Evolutionary conservation across 2,329 filamentous ascomycete species (phyloP).

Genomic region (Penicillium sp.): DNA sequence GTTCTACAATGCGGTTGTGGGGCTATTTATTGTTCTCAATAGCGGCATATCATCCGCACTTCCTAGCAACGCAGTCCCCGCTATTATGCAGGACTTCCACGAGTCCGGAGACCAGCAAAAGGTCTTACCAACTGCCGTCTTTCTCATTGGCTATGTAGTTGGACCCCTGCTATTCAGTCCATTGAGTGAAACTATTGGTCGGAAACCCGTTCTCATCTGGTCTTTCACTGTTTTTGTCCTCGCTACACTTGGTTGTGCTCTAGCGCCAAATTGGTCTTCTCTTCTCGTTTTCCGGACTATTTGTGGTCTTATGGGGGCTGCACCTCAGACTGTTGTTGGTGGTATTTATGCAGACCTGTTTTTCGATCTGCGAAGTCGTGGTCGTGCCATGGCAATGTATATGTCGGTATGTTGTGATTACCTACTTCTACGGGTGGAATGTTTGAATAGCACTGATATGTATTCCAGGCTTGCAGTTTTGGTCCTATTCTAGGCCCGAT

Average conservation of each 20-base stretch:
- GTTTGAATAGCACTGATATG: not conserved
- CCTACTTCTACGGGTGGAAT: not conserved
- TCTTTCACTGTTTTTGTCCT: slow-evolving; percentile 49
- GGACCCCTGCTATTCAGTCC: slow-evolving; percentile 46
- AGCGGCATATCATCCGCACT: slow-evolving; percentile 41
- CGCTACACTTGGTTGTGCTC: slow-evolving; percentile 44
- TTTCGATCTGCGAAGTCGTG: slow-evolving; percentile 38
- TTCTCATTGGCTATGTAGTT: slow-evolving; percentile 41
- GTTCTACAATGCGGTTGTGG: slow-evolving; percentile 29
- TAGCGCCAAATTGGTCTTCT: slow-evolving; percentile 44
- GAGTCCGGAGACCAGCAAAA: slow-evolving; percentile 31
- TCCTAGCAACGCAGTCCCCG: slow-evolving; percentile 41
- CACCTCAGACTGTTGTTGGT: slow-evolving; percentile 46
- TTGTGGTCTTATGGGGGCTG: slow-evolving; percentile 42
- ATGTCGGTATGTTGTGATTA: slow-evolving; percentile 36
- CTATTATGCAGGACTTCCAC: slow-evolving; percentile 37
- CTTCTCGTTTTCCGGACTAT: slow-evolving; percentile 47
- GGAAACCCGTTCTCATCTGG: slow-evolving; percentile 46
- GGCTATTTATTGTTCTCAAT: slow-evolving; percentile 36
- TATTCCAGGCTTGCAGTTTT: slow-evolving; percentile 35
- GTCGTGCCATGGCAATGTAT: slow-evolving; percentile 43
- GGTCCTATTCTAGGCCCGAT: slow-evolving; percentile 47
- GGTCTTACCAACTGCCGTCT: slow-evolving; percentile 38
- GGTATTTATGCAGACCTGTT: slow-evolving; percentile 51
- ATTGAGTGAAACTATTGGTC: slow-evolving; percentile 44